Evolutionary conservation across 73 alveolate species (phyloP).

Genomic region (Symbiodinium pilosum): DNA sequence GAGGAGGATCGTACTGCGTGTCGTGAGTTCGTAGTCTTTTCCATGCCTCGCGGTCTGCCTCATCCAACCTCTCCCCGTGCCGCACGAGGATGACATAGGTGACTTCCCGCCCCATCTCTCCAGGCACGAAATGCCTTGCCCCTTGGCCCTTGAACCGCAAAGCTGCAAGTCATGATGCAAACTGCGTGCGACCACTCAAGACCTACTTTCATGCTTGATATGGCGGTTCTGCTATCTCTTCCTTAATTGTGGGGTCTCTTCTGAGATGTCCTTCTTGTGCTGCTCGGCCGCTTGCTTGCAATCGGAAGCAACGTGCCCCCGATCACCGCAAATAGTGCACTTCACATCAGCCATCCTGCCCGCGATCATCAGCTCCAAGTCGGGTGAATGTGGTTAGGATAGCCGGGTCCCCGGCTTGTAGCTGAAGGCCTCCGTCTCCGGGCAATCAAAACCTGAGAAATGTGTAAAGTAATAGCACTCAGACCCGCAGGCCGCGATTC

Average conservation of each 20-base stretch:
- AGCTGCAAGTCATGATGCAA: not conserved
- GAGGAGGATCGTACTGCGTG: conserved; percentile 52
- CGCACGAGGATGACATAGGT: conserved; percentile 59
- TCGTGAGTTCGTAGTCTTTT: conserved; percentile 11
- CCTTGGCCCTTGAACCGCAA: not conserved
- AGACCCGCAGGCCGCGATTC: no score
- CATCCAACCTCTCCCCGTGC: conserved; percentile 83
- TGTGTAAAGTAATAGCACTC: no score
- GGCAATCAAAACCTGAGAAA: conserved; percentile 75
- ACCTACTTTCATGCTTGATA: no score
- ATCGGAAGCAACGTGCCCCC: conserved; percentile 87
- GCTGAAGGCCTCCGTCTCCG: conserved; percentile 90
- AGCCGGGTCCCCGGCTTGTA: conserved; percentile 31
- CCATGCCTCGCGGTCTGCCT: conserved; percentile 53
- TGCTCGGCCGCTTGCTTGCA: conserved; percentile 92
- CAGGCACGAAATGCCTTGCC: not conserved
- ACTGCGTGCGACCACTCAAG: no score
- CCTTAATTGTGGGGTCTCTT: no score
- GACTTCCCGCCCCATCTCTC: not conserved
- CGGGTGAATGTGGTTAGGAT: no score
- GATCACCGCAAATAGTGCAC: conserved; percentile 85
- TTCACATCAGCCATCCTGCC: conserved; percentile 84
- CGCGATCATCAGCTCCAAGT: no score
- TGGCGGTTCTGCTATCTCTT: not conserved
- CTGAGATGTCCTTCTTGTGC: conserved; percentile 59